Conservation (phyloP, 2,329 filamentous ascomycete species). For the Penicillium sp. region DNA sequence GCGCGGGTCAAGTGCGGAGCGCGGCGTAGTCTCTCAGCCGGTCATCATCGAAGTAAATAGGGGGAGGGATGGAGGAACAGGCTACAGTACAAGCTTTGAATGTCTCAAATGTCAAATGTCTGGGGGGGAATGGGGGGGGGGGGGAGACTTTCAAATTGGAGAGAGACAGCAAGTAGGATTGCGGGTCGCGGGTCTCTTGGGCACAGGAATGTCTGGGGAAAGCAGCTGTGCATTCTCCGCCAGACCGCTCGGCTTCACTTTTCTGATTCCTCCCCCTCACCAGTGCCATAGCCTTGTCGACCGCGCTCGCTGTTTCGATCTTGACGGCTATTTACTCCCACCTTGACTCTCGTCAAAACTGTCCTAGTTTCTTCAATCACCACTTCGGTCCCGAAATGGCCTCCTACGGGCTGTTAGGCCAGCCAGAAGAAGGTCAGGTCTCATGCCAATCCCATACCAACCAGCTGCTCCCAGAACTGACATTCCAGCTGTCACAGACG, state of each 20-base stretch:
- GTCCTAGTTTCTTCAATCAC: too few species aligned
- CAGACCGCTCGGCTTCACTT: conserved; percentile 35
- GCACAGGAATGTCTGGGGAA: conserved; percentile 20
- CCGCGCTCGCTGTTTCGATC: background rate
- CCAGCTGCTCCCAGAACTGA: conserved; percentile 27
- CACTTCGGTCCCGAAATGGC: conserved; percentile 48
- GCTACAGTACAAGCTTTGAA: background rate
- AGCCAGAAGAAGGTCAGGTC: conserved; percentile 62
- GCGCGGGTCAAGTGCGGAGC: conserved; percentile 20
- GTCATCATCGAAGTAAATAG: conserved; percentile 21
- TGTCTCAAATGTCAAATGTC: conserved; percentile 4
- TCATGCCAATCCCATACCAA: conserved; percentile 14
- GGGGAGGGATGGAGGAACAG: background rate
- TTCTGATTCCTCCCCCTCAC: conserved; percentile 23
- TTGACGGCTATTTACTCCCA: background rate
- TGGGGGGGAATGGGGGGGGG: background rate
- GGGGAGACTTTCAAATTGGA: background rate
- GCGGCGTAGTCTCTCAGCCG: conserved; percentile 23
- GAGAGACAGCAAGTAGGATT: conserved; percentile 8
- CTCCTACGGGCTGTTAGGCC: conserved; percentile 72
- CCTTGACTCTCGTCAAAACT: too few species aligned
- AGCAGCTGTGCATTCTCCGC: conserved; percentile 17
- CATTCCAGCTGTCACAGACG: conserved; percentile 57
- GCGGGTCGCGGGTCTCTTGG: conserved; percentile 8
- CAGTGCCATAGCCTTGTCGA: background rate